Conservation (phyloP, 805 yeast genomes). For the Lipomyces mesembrius region DNA sequence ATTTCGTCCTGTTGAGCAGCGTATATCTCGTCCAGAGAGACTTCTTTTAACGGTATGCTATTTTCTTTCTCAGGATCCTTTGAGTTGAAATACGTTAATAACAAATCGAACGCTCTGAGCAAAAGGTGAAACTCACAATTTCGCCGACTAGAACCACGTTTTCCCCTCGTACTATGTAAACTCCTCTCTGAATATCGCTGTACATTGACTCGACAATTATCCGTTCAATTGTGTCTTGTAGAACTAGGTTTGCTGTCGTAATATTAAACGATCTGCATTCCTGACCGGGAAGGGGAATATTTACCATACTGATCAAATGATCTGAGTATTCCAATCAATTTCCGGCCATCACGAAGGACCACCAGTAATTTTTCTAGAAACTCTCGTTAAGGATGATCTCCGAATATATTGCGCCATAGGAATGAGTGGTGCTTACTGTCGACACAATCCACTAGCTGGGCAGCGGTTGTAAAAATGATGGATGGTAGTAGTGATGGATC, state of each 20-base stretch:
- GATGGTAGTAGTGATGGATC: slow-evolving; percentile 49
- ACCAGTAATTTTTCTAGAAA: slow-evolving; percentile 68
- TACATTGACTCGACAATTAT: slow-evolving; percentile 62
- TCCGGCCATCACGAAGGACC: slow-evolving; percentile 85
- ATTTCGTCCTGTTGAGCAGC: slow-evolving; percentile 25
- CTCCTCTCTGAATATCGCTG: slow-evolving; percentile 80
- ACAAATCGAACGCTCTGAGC: not conserved
- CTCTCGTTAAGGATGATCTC: not conserved
- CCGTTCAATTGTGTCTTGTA: slow-evolving; percentile 89
- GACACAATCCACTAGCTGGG: slow-evolving; percentile 49
- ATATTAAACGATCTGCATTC: not conserved
- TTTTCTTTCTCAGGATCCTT: slow-evolving; percentile 29
- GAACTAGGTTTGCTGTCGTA: slow-evolving; percentile 71
- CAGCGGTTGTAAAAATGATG: slow-evolving; percentile 53
- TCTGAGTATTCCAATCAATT: slow-evolving; percentile 84
- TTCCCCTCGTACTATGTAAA: slow-evolving; percentile 91
- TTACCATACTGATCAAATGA: slow-evolving; percentile 88
- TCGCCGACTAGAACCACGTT: slow-evolving; percentile 94
- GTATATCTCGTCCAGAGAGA: slow-evolving; percentile 28
- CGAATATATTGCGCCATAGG: not conserved
- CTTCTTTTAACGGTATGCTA: slow-evolving; percentile 9
- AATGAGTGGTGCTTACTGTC: slow-evolving; percentile 44
- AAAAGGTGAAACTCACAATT: slow-evolving; percentile 51
- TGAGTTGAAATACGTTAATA: not conserved
- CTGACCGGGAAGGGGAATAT: slow-evolving; percentile 21